Base-by-base conservation (phyloP, 2,329 filamentous ascomycete genomes). In the Ilyonectria robusta region DNA sequence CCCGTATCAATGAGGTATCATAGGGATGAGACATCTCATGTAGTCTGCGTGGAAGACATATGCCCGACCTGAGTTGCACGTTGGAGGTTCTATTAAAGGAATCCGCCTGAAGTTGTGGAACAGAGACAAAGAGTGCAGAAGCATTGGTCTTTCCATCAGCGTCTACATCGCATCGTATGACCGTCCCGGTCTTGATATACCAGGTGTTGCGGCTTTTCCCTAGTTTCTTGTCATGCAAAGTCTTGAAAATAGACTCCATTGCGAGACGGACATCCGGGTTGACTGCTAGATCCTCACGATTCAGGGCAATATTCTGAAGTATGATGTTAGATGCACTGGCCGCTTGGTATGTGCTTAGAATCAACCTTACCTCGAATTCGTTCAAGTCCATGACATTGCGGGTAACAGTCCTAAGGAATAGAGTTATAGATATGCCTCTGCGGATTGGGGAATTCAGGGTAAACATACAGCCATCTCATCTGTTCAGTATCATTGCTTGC, bases 141-240 rank as follows among this genome's bases (percentile, higher is more conserved):
- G 54, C 37, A 2, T 29, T 29, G 2, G 54, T 31, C 15, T 56
- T 44, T 56, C 37, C 37, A 44, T 19, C 54, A 44, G 23, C 33
- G 35, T 46, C 37, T 2, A 56, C 23, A 15, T 56, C 54, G 17
- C 54, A 46, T 46, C 54, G 11, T 19, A 56, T 56, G 35, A 56
- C 54, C 13, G 54, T 56, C 21, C 37, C 54, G 21, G 54, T 29
- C 21, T 56, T 56, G 21, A 56, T 46, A n/a, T 44, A 31, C 54
- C 54, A 56, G 15, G 37, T 56, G 8, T 44, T 44, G 35, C 37
- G 53, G 53, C 54, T 56, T 44, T 56, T 56, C 1, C 23, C 35
- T 1, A 56, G 54, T 19, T 56, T 56, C 37, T 56, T 56, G 3
- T 56, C 23, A 23, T 13, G 37, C 9, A 56, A 31, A 19, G 23